Conservation (phyloP, 139 green algal species). For the Auxenochlorella pyrenoidosa region DNA sequence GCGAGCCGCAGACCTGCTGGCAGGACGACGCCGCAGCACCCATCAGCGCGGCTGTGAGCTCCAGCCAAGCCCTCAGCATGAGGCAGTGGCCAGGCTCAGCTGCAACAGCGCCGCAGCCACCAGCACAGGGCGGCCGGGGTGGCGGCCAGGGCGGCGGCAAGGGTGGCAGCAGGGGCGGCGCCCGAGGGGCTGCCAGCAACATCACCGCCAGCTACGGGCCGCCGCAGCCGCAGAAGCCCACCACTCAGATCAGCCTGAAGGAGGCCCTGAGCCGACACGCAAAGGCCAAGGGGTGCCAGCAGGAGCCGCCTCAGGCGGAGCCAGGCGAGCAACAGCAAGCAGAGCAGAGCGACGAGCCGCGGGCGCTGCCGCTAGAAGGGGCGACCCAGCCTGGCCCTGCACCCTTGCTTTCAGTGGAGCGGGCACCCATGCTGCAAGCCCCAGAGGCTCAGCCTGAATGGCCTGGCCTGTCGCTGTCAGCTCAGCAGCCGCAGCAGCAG, state of each 20-base stretch:
- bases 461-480: too few relatives aligned
- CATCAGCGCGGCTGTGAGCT: too few relatives aligned
- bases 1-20: too few relatives aligned
- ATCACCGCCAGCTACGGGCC: neutral
- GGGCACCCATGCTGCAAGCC: too few relatives aligned
- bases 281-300: neutral
- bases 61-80: too few relatives aligned
- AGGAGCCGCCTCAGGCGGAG: neutral
- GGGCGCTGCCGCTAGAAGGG: neutral
- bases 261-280: slow-evolving; percentile 2
- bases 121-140: neutral
- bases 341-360: neutral
- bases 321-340: neutral
- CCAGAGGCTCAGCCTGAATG: too few relatives aligned
- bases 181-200: neutral
- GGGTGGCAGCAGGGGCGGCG: neutral
- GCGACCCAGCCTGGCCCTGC: too few relatives aligned
- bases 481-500: too few relatives aligned
- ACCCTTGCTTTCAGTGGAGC: too few relatives aligned
- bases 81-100: neutral
- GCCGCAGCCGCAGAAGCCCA: neutral
- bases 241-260: slow-evolving; percentile 18
- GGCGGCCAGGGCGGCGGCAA: neutral
- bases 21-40: too few relatives aligned
- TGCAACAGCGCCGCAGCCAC: neutral